Base-by-base conservation (phyloP, 2,329 filamentous ascomycete genomes). In the Gremmenia infestans region DNA sequence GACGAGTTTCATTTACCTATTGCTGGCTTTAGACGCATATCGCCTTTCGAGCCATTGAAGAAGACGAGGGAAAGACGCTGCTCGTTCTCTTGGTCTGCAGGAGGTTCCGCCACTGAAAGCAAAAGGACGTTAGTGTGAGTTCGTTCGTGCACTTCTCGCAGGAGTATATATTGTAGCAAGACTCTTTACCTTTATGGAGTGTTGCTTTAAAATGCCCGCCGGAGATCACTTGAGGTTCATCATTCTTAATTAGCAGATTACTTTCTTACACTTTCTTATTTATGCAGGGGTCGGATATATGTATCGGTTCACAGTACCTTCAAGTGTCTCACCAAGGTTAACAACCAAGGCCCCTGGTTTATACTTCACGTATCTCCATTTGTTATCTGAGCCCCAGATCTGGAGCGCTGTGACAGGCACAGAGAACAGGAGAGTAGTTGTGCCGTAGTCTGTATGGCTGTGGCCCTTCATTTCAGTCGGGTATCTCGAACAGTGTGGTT, bases 361-460 rank as follows among this genome's bases (percentile, higher is more conserved):
- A 48, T 73, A 74, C 1, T 67, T 69, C 1, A 78, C 76, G 39
- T 74, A 75, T 50, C 75, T 73, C 76, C 77, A 79, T 56, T 75
- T 62, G 39, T 76, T 72, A 32, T 74, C 67, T 12, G 45, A 25
- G 3, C 70, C 71, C 70, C 73, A 76, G 23, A 79, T 74, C 60
- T 79, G 76, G 2, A 79, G 68, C 1, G 73, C 75, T 0, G 75
- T 74, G 15, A 79, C 72, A 2, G 76, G 73, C 17, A 78, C 75
- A 2, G 71, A 74, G 68, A 77, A 78, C 0, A 78, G 68, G 12
- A 77, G 62, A 0, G 76, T 79, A 0, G 76, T 71, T 6, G 72
- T 69, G 6, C 76, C 76, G 50, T 76, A 78, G 53, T 79, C 76
- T 0, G 75, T 78, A 65, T 79, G 77, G 4, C 74, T 76, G 22